Percentiles rank a stretch among this genome's conserved stretches.
These are phyloP conservation scores for Neonectria sp. DNA, from an alignment of 2,329 filamentous ascomycete species.

Conservation along the genomic window DNA sequence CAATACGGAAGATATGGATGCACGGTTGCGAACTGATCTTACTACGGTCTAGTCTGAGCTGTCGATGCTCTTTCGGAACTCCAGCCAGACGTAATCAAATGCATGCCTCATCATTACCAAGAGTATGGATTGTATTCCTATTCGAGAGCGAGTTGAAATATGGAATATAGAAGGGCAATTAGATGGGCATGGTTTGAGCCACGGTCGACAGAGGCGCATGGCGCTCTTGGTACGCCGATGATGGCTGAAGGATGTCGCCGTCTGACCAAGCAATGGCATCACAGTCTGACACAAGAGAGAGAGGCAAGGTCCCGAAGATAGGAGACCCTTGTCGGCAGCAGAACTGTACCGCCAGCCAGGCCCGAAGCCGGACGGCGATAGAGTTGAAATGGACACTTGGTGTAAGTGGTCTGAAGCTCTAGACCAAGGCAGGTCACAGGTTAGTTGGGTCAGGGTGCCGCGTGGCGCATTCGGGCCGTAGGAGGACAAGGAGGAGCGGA, in stretches of 20 bases:
- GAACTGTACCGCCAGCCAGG: neutral
- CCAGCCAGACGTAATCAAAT: neutral
- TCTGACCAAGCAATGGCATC: constrained; percentile 25
- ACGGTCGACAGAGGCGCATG: constrained; percentile 2
- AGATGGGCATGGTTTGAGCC: neutral
- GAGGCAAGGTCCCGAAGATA: neutral
- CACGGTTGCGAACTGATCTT: neutral
- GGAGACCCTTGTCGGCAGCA: neutral
- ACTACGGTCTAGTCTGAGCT: neutral
- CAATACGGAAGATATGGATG: neutral
- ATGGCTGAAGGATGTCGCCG: constrained; percentile 4
- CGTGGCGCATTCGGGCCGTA: constrained; percentile 35
- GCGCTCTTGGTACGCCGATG: neutral
- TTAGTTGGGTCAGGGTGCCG: constrained; percentile 21
- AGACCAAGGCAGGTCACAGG: constrained; percentile 18
- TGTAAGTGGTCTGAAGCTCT: constrained; percentile 22
- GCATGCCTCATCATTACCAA: neutral
- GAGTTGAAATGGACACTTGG: neutral
- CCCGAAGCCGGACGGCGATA: neutral
- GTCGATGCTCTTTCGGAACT: neutral
- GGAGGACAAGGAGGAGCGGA: constrained; percentile 18
- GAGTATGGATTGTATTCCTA: neutral
- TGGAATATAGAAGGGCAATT: neutral
- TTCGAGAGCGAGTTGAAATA: neutral
- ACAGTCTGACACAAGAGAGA: constrained; percentile 5